phyloP scores from a whole-genome alignment of 225 moss, liverwort and hornwort genomes.

The Thuidium tamariscinum region DNA sequence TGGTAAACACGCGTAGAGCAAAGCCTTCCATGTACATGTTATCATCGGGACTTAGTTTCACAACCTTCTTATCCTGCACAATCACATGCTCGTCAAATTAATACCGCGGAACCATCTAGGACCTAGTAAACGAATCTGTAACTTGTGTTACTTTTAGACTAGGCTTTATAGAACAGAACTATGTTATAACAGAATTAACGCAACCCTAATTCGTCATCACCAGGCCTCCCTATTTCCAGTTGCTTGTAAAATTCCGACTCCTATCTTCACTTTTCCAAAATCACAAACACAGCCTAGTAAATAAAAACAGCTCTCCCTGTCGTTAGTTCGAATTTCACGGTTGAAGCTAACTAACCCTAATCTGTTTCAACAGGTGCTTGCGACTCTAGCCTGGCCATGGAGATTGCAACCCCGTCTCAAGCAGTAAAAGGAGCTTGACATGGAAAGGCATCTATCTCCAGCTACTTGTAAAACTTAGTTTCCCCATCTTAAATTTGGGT shows the following conservation, averaged over 20 bases:
- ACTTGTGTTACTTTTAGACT: neutral
- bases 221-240: neutral
- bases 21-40: conserved; percentile 97
- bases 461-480: neutral
- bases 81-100: neutral
- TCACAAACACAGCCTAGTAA: neutral
- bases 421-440: neutral
- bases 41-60: conserved; percentile 82
- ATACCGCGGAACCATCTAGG: neutral
- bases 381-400: neutral
- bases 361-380: neutral
- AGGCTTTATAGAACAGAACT: neutral
- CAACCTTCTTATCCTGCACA: conserved; percentile 84
- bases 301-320: neutral
- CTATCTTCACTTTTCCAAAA: neutral
- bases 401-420: neutral
- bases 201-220: neutral
- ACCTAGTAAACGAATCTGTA: neutral
- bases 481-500: neutral
- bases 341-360: neutral
- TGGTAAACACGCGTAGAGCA: conserved; percentile 81
- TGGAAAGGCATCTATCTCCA: neutral
- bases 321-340: neutral
- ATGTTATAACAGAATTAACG: neutral
- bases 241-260: neutral